A percentile compares a stretch with the other conserved stretches of the same genome.
Evolutionary conservation across 2,329 filamentous ascomycete genomes (phyloP).

Genomic region (Colletotrichum camelliae): DNA sequence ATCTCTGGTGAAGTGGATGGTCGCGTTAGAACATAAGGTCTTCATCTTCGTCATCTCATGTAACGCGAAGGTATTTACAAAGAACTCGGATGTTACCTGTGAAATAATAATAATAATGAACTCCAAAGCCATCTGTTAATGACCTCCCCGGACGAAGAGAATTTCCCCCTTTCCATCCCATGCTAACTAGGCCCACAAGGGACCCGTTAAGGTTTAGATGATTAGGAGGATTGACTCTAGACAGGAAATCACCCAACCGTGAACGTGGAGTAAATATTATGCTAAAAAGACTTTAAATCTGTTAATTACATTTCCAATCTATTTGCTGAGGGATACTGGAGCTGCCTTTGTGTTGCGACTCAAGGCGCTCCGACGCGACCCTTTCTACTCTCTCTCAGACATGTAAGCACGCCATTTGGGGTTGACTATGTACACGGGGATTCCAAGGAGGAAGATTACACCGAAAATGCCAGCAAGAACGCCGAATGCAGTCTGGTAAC

Average conservation of each 20-base stretch:
- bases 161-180: background rate
- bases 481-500: constrained; percentile 23
- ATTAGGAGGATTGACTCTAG: too few relatives aligned
- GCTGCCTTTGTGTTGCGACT: background rate
- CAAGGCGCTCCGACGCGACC: background rate
- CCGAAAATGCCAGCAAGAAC: constrained; percentile 23
- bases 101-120: fast-evolving
- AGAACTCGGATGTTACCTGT: fast-evolving
- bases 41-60: background rate
- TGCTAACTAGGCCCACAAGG: background rate
- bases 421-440: constrained; percentile 26
- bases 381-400: background rate
- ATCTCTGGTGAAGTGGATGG: background rate
- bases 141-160: background rate
- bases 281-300: background rate
- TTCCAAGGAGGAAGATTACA: constrained; percentile 25
- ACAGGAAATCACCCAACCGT: too few relatives aligned
- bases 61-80: fast-evolving
- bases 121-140: fast-evolving
- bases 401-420: constrained; percentile 19
- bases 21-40: fast-evolving
- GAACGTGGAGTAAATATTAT: background rate
- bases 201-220: background rate
- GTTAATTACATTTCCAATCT: background rate
- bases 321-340: background rate